Percentiles rank a stretch among this genome's conserved stretches.
phyloP scores from a whole-genome alignment of 768 basidiomycete species.

The Russula griseocarnosa region DNA sequence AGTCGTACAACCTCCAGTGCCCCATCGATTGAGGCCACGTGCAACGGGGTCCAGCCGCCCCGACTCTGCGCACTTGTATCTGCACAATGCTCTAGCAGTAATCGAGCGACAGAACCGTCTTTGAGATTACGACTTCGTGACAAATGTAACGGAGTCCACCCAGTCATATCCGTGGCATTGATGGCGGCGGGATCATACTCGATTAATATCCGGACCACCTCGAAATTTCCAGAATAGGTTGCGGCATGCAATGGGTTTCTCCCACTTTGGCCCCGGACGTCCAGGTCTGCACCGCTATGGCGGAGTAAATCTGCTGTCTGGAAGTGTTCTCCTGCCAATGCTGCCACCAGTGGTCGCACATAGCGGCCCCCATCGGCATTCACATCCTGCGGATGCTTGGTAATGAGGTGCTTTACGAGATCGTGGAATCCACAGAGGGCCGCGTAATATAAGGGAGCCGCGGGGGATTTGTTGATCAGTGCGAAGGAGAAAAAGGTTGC shows the following conservation, averaged over 20 bases:
- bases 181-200: not conserved
- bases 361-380: not conserved
- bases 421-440: not conserved
- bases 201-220: not conserved
- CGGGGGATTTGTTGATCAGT: rapidly evolving
- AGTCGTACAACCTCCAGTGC: not conserved
- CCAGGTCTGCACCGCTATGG: not conserved
- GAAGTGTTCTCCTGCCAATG: not conserved
- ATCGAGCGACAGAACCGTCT: not conserved
- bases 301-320: not conserved
- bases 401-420: not conserved
- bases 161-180: rapidly evolving
- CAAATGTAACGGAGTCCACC: not conserved
- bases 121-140: not conserved
- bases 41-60: not conserved
- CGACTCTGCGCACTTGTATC: not conserved
- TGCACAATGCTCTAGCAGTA: not conserved
- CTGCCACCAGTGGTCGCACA: not conserved
- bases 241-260: not conserved
- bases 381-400: not conserved
- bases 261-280: rapidly evolving
- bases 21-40: rapidly evolving
- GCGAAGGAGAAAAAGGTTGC: not conserved
- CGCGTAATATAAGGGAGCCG: not conserved
- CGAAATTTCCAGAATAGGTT: too few species aligned